Conservation (phyloP, 1,139 yeast species). For the Hyphopichia khmerensis region DNA sequence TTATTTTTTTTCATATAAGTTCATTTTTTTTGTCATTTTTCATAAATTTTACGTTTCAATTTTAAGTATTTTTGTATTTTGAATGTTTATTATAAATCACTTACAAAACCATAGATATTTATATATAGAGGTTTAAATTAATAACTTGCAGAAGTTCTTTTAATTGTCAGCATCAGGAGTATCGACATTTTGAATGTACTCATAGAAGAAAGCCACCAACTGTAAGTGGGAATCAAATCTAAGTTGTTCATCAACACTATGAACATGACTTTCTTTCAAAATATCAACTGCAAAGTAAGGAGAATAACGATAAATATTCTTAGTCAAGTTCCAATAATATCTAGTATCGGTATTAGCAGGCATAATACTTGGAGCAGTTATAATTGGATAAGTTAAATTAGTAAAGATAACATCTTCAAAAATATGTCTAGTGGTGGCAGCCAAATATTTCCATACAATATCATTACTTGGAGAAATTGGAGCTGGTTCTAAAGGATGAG, state of each 20-base stretch:
- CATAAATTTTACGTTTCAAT: no score
- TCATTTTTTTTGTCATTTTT: neutral
- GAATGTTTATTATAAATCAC: no score
- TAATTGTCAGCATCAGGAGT: slow-evolving; percentile 11
- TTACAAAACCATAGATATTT: no score
- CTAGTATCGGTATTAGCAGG: slow-evolving; percentile 86
- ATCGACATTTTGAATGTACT: slow-evolving; percentile 25
- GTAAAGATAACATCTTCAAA: slow-evolving; percentile 41
- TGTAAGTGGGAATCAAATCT: slow-evolving; percentile 40
- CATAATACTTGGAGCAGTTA: slow-evolving; percentile 66
- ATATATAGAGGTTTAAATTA: no score
- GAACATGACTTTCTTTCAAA: slow-evolving; percentile 24
- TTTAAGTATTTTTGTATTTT: no score
- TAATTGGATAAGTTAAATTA: slow-evolving; percentile 37
- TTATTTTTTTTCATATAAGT: neutral
- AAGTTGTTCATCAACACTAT: slow-evolving; percentile 43
- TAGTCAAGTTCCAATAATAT: slow-evolving; percentile 73
- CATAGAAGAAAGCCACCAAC: slow-evolving; percentile 41
- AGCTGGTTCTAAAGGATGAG: slow-evolving; percentile 28
- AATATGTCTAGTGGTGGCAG: slow-evolving; percentile 46
- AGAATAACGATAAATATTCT: slow-evolving; percentile 66
- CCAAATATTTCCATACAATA: slow-evolving; percentile 40
- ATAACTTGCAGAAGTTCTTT: no score
- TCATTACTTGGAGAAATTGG: slow-evolving; percentile 38
- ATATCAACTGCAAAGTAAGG: slow-evolving; percentile 29